phyloP scores from a whole-genome alignment of 768 basidiomycete species.

The Trametopsis cervina region DNA sequence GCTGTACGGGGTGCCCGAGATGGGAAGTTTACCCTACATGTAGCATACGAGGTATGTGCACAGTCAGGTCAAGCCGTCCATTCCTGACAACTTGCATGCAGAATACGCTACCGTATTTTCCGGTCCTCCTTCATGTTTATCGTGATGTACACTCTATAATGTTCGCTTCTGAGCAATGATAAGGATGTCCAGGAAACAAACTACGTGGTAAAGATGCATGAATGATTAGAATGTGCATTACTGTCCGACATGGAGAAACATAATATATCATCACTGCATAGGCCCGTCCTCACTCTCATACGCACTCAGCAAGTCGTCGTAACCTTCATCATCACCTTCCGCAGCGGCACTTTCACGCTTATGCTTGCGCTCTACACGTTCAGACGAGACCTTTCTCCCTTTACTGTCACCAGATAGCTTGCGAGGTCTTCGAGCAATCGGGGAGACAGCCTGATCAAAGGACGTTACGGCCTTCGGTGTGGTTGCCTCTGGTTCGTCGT shows the following conservation, averaged over 20 bases:
- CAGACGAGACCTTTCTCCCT: slow-evolving; percentile 24
- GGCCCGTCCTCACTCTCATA: slow-evolving; percentile 74
- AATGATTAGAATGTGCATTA: slow-evolving; percentile 1
- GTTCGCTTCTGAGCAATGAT: slow-evolving; percentile 10
- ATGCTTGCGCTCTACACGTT: slow-evolving; percentile 21
- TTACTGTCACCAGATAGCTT: slow-evolving; percentile 25
- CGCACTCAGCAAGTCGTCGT: slow-evolving; percentile 71
- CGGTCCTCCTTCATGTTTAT: slow-evolving; percentile 54
- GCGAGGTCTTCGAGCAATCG: slow-evolving; percentile 20
- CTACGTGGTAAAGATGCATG: not conserved
- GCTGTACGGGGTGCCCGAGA: slow-evolving; percentile 30
- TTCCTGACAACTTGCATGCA: slow-evolving; percentile 20
- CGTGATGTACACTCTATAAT: slow-evolving; percentile 47
- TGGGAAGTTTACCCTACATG: slow-evolving; percentile 32
- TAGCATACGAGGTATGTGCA: slow-evolving; percentile 55
- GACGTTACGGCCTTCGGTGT: slow-evolving; percentile 49
- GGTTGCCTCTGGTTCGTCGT: slow-evolving; percentile 42
- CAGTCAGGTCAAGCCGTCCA: not conserved
- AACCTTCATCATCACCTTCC: slow-evolving; percentile 72
- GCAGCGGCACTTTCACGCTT: slow-evolving; percentile 59
- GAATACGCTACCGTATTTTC: slow-evolving; percentile 61
- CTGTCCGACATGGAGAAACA: not conserved
- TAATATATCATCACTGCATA: slow-evolving; percentile 4
- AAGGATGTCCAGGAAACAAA: not conserved
- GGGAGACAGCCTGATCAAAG: slow-evolving; percentile 33